These are phyloP conservation scores for Posidonia australis DNA, from an alignment of 106 monocot genomes.

Conservation along the genomic window DNA sequence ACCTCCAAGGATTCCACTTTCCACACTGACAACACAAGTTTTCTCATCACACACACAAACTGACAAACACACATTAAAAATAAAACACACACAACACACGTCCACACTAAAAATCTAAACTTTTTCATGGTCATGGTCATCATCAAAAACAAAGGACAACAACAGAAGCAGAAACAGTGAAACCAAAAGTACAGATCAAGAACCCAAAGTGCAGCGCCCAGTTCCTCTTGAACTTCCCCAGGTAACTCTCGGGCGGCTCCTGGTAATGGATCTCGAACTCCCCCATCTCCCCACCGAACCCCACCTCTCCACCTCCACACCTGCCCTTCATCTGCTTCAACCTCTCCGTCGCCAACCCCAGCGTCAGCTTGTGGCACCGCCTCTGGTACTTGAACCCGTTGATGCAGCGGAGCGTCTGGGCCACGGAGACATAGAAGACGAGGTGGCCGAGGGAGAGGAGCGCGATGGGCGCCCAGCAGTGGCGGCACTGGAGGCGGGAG, in stretches of 20 bases:
- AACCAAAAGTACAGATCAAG: conserved; percentile 56
- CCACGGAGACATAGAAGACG: conserved; percentile 78
- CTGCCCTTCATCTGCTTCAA: conserved; percentile 47
- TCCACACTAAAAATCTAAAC: no score
- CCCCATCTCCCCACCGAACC: not conserved
- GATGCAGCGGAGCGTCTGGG: conserved; percentile 87
- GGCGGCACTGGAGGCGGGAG: conserved; percentile 75
- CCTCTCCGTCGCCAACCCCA: conserved; percentile 76
- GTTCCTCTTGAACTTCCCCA: conserved; percentile 85
- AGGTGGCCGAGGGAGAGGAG: conserved; percentile 72
- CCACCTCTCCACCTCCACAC: conserved; percentile 6
- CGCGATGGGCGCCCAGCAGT: conserved; percentile 72
- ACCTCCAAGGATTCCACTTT: no score
- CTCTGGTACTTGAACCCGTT: conserved; percentile 96
- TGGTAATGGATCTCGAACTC: conserved; percentile 81
- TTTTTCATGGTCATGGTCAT: no score
- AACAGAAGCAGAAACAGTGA: conserved; percentile 57
- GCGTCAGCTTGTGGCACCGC: conserved; percentile 95
- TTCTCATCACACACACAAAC: no score
- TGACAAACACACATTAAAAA: no score
- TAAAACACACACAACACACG: no score
- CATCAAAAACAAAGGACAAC: conserved; percentile 6
- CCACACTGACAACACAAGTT: no score
- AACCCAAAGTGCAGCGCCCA: conserved; percentile 85
- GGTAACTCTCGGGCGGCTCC: conserved; percentile 90